A percentile compares a stretch with the other conserved stretches of the same genome.
These are phyloP conservation scores for Citrus maxima DNA, from an alignment of 345 rosid genomes.

Conservation along the genomic window DNA sequence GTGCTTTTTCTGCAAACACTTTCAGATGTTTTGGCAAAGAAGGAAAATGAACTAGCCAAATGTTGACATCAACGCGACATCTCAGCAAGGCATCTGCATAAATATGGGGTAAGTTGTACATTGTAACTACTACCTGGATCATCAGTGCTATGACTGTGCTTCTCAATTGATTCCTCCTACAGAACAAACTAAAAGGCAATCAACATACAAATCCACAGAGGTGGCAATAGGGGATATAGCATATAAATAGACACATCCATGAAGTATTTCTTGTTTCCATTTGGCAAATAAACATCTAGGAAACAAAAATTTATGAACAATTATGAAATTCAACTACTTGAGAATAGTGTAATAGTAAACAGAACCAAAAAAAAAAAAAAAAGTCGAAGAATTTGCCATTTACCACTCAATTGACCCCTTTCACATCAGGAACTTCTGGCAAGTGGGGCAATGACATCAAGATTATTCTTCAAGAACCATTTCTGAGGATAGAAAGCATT, in stretches of 20 bases:
- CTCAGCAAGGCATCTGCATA: neutral
- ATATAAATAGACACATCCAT: neutral
- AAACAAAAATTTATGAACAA: neutral
- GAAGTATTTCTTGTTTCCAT: neutral
- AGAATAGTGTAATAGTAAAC: neutral
- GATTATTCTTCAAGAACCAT: slow-evolving; percentile 42
- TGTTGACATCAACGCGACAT: neutral
- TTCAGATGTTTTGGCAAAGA: neutral
- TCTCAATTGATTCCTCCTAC: slow-evolving; percentile 6
- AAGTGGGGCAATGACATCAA: slow-evolving; percentile 33
- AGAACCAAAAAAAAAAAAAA: neutral
- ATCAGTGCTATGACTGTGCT: neutral
- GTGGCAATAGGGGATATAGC: neutral
- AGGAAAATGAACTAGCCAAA: neutral
- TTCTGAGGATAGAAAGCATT: slow-evolving; percentile 37
- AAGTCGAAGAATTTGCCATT: slow-evolving; percentile 12
- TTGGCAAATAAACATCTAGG: neutral
- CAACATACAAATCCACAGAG: neutral
- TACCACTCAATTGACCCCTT: slow-evolving; percentile 7
- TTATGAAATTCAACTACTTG: neutral
- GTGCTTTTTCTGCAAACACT: neutral
- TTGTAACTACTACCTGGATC: neutral
- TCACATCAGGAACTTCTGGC: slow-evolving; percentile 21
- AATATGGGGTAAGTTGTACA: neutral
- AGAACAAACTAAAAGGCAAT: neutral